Evolutionary conservation across 345 rosid genomes (phyloP), one percentile per base, ranked within the genome.

Genomic region (Pugionium dolabratum): DNA sequence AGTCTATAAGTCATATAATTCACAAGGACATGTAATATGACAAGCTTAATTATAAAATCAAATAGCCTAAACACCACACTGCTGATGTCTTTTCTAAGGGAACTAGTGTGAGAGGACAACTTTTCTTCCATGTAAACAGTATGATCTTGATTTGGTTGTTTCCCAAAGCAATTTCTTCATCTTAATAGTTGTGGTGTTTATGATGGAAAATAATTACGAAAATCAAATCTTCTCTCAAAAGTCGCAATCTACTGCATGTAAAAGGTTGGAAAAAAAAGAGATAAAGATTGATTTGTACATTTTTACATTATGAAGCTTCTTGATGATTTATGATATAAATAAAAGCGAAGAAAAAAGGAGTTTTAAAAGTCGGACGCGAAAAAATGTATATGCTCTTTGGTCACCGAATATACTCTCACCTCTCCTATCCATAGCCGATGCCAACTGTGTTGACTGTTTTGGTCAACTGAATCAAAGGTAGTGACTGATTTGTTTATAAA

Each of bases 361-460:
- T 18, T 18, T 18, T 26, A 26, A 40, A 36, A 27, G 18, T 43
- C 11, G 66, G 64, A 64, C 66, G 53, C 48, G 64, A 18, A 57
- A 64, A 71, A 72, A 29, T 49, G 76, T 54, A 64, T 64, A 33
- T 64, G 66, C 48, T 49, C 47, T 71, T 54, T 48, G 39, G 45
- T 48, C 27, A 33, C 64, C 66, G 66, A 64, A 72, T 72, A 72
- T 71, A 10, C 51, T 10, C 43, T 4, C 6, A 52, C 5, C 4
- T 43, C 11, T 59, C 11, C 4, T 39, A 9, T 52, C 7, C 48
- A 48, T 61, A 11, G 25, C 25, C 50, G 10, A 54, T 39, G 57
- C 63, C 50, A 30, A 5, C 11, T 61, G 34, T 54, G 31, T 62
- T 46, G 36, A 63, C 64, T 54, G 33, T 42, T 54, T 32, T 55